Conservation (phyloP, 2,329 filamentous ascomycete genomes). For the Diaporthe longicolla region DNA sequence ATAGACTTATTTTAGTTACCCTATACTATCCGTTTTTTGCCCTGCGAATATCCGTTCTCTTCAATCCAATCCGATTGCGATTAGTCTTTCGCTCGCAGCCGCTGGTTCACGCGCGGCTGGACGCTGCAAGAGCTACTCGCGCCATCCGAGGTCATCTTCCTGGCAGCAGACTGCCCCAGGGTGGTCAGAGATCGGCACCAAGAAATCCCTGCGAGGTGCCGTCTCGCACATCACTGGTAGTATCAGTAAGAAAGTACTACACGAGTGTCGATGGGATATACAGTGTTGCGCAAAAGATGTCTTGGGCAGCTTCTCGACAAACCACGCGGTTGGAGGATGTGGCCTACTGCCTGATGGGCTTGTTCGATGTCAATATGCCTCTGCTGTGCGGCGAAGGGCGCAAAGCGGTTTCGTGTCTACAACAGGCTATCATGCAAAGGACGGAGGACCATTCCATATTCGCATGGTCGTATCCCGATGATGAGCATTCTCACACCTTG, state of each 20-base stretch:
- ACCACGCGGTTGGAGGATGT: conserved; percentile 47
- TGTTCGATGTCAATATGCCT: conserved; percentile 51
- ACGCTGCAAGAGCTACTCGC: conserved; percentile 46
- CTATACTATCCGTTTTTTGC: no score
- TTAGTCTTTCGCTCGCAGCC: background rate
- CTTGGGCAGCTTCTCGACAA: conserved; percentile 46
- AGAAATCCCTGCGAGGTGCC: conserved; percentile 45
- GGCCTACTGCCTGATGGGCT: conserved; percentile 49
- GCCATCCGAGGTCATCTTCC: conserved; percentile 44
- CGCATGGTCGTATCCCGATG: conserved; percentile 44
- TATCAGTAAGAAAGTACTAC: conserved; percentile 48
- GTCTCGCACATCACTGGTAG: conserved; percentile 52
- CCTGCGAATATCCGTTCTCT: no score
- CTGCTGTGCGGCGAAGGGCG: conserved; percentile 50
- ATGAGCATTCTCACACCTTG: conserved; percentile 1
- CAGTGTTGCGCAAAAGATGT: conserved; percentile 47
- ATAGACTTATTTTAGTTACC: no score
- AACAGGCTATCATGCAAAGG: conserved; percentile 49
- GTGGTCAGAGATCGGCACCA: conserved; percentile 45
- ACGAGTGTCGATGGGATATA: conserved; percentile 16
- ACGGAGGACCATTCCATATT: conserved; percentile 50
- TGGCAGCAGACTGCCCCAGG: conserved; percentile 42
- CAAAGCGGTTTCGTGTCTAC: conserved; percentile 46
- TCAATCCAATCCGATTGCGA: background rate
- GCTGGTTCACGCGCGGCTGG: conserved; percentile 7